Conservation (phyloP, 306 rosid species). For the Castanospermum australe region DNA sequence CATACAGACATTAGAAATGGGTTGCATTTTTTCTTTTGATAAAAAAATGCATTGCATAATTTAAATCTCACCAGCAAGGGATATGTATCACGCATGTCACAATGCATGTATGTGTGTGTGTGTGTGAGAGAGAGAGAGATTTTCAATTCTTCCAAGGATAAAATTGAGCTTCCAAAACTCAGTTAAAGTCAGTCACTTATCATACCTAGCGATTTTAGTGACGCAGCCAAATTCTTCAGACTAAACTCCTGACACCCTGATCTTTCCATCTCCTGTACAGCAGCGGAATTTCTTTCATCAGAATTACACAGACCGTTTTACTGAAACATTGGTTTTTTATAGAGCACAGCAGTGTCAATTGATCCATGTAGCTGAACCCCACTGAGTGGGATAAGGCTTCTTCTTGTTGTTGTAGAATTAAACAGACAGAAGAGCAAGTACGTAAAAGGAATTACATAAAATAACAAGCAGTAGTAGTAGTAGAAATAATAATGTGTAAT, state of each 20-base stretch:
- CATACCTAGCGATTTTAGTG: slow-evolving; percentile 78
- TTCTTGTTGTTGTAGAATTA: not conserved
- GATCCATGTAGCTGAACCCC: slow-evolving; percentile 1
- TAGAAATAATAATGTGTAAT: not conserved
- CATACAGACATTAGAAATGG: not conserved
- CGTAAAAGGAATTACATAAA: not conserved
- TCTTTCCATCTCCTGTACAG: slow-evolving; percentile 80
- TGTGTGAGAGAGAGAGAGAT: not conserved
- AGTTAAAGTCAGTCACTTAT: slow-evolving; percentile 26
- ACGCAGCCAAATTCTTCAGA: slow-evolving; percentile 71
- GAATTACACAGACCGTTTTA: not conserved
- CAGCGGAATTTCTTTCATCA: slow-evolving; percentile 34
- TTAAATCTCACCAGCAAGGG: not conserved
- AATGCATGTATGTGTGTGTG: not conserved
- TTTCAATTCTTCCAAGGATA: not conserved
- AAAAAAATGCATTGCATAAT: not conserved
- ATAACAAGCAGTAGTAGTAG: not conserved
- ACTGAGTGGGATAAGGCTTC: not conserved
- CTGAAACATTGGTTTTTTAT: not conserved
- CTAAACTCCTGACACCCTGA: slow-evolving; percentile 55
- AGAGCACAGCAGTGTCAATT: not conserved
- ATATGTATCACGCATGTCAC: not conserved
- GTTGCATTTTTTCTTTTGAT: not conserved
- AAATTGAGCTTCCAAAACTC: slow-evolving; percentile 19
- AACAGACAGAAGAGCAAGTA: slow-evolving; percentile 12